phyloP scores from a whole-genome alignment of 164 flowering plant genomes.

The Buxus sempervirens region DNA sequence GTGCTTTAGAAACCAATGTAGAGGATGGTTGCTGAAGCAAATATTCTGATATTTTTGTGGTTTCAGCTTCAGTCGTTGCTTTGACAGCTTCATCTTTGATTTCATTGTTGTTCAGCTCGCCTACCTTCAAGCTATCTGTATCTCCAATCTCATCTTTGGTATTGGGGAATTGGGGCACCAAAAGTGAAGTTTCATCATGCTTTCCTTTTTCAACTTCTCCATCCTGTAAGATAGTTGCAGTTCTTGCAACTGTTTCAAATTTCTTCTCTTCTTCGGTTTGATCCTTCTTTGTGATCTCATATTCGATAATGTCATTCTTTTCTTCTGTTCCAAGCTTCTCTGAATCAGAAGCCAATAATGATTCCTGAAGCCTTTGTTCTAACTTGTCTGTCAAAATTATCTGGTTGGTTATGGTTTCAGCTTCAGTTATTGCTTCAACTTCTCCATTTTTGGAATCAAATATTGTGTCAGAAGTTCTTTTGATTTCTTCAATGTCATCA shows the following conservation, averaged over 20 bases:
- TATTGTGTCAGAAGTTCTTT: conserved; percentile 5
- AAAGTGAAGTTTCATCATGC: no score
- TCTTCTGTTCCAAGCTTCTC: conserved; percentile 8
- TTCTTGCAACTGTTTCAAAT: background rate
- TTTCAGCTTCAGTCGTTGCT: background rate
- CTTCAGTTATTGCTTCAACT: conserved; percentile 2
- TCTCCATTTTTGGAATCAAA: conserved; percentile 5
- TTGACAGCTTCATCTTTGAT: background rate
- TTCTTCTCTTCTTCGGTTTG: conserved; percentile 2
- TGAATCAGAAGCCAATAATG: conserved; percentile 5
- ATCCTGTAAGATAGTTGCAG: background rate
- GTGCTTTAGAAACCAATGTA: background rate
- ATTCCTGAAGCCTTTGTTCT: conserved; percentile 15
- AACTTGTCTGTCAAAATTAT: conserved; percentile 8
- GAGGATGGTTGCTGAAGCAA: background rate
- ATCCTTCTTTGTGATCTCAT: background rate
- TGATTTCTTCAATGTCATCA: conserved; percentile 11
- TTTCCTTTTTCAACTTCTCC: background rate
- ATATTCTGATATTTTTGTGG: no score
- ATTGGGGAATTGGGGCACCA: no score
- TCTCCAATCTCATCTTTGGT: no score
- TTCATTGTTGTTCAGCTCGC: background rate
- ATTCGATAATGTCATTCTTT: background rate
- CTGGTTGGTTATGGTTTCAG: conserved; percentile 5
- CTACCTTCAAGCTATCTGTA: background rate